A percentile compares a stretch with the other conserved stretches of the same genome.
Evolutionary conservation across 2,329 filamentous ascomycete genomes (phyloP).

Genomic region (Orbilia brochopaga): DNA sequence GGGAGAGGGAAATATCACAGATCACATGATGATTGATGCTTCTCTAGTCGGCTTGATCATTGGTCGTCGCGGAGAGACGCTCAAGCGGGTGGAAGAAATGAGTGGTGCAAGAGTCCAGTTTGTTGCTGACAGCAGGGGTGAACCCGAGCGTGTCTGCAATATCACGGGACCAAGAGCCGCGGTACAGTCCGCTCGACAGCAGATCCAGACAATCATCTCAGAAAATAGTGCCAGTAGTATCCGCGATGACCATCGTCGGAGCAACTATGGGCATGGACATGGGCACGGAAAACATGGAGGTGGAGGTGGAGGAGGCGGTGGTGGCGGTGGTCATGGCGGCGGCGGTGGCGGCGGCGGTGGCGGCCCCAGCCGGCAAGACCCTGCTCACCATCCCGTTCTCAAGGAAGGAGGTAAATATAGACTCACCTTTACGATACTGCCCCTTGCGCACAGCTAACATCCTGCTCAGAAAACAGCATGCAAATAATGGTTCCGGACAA

Average conservation of each 20-base stretch:
- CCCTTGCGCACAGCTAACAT: conserved; percentile 55
- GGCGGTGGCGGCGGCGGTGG: conserved; percentile 56
- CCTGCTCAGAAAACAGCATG: conserved; percentile 78
- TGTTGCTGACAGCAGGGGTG: conserved; percentile 68
- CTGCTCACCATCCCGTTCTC: conserved; percentile 54
- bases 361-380: conserved; percentile 53
- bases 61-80: conserved; percentile 85
- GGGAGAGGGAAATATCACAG: conserved; percentile 71
- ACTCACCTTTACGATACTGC: conserved; percentile 9
- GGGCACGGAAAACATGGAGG: conserved; percentile 43
- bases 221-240: conserved; percentile 60
- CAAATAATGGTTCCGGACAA: conserved; percentile 95
- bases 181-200: conserved; percentile 77
- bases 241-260: conserved; percentile 38
- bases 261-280: conserved; percentile 40
- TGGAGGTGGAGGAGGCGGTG: background rate
- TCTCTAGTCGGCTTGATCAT: conserved; percentile 89
- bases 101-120: conserved; percentile 87
- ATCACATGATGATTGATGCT: conserved; percentile 85
- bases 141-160: conserved; percentile 72
- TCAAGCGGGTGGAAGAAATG: conserved; percentile 81
- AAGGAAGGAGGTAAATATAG: conserved; percentile 55
- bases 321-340: conserved; percentile 48
- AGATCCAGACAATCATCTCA: conserved; percentile 86
- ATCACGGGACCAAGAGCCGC: conserved; percentile 76